Evolutionary conservation across 345 rosid species (phyloP).

Genomic region (Conringia planisiliqua): DNA sequence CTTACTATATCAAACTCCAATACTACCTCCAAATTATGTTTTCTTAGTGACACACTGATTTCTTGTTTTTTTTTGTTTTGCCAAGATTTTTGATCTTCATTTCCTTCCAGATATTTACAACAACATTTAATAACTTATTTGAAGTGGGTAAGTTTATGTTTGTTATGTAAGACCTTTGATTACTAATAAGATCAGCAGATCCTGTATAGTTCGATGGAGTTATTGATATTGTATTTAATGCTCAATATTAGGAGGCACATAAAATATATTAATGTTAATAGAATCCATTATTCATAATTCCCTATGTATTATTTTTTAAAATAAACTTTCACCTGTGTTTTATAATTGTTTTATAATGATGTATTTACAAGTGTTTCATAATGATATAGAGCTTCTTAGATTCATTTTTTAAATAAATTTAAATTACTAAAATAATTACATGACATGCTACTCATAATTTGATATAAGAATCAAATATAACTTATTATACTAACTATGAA

Average conservation of each 20-base stretch:
- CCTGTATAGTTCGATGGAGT: neutral
- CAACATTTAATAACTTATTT: neutral
- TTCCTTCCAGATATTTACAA: neutral
- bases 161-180: neutral
- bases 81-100: neutral
- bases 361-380: no score
- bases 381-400: no score
- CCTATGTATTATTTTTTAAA: no score
- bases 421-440: no score
- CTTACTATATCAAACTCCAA: neutral
- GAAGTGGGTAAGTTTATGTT: neutral
- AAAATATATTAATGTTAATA: neutral
- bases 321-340: no score
- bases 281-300: no score
- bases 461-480: no score
- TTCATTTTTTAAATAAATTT: no score
- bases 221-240: neutral
- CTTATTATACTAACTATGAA: no score
- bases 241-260: neutral
- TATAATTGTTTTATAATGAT: no score
- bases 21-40: neutral
- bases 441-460: no score
- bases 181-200: neutral
- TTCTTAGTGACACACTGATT: neutral
- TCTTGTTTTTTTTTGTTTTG: neutral